Percentiles rank a stretch among this genome's conserved stretches.
These are phyloP conservation scores for Lentinula aciculospora DNA, from an alignment of 768 basidiomycete species.

Conservation along the genomic window DNA sequence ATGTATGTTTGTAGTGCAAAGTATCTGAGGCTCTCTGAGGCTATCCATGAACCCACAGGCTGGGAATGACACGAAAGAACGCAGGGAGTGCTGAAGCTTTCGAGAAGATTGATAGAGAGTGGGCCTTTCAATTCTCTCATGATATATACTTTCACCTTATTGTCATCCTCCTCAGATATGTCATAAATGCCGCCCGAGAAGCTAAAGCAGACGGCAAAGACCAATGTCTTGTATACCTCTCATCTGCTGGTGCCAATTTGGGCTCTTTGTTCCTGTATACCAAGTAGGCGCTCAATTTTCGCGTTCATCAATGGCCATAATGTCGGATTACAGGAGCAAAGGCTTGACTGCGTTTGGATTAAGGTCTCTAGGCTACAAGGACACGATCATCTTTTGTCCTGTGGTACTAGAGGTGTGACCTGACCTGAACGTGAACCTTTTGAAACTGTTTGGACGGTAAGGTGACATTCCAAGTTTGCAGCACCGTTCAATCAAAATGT, in stretches of 20 bases:
- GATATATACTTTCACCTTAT: neutral
- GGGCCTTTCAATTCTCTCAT: constrained; percentile 17
- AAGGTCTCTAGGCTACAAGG: constrained; percentile 61
- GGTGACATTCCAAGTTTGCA: neutral
- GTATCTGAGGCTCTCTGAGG: too few relatives aligned
- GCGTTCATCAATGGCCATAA: neutral
- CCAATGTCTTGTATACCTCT: constrained; percentile 69
- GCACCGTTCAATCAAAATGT: constrained; percentile 11
- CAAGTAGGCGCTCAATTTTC: too few relatives aligned
- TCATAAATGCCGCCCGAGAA: constrained; percentile 65
- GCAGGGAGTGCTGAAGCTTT: constrained; percentile 66
- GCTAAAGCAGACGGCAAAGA: constrained; percentile 44
- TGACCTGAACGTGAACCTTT: constrained; percentile 31
- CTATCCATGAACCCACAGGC: constrained; percentile 23
- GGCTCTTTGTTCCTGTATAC: constrained; percentile 47
- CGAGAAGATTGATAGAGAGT: constrained; percentile 77
- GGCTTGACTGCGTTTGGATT: constrained; percentile 69
- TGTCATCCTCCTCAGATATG: constrained; percentile 41
- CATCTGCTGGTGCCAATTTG: constrained; percentile 43
- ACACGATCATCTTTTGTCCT: constrained; percentile 69
- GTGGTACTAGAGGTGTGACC: constrained; percentile 19
- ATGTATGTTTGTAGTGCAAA: constrained; percentile 32
- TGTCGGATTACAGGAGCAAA: constrained; percentile 46
- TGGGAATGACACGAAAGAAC: constrained; percentile 58
- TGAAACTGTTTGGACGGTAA: constrained; percentile 41